Percentiles rank a stretch among this genome's conserved stretches.
Conservation (phyloP, 371 early-diverging fungal genomes). For the Choanephora cucurbitarum region DNA sequence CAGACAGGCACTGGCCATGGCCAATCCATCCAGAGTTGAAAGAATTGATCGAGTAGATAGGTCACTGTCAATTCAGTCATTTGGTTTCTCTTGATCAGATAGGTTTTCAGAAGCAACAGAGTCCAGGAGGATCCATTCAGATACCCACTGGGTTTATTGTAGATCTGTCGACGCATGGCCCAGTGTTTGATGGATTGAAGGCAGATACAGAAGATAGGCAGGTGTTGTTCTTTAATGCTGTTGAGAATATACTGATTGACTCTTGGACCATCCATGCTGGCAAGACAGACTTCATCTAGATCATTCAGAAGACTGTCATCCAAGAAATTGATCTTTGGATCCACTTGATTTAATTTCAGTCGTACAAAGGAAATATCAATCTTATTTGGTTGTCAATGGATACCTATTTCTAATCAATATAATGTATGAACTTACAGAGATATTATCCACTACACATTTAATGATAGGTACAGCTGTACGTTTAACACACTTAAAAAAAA, state of each 20-base stretch:
- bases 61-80: conserved; percentile 5
- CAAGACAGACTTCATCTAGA: conserved; percentile 30
- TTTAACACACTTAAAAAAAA: conserved; percentile 23
- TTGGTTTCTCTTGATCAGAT: conserved; percentile 9
- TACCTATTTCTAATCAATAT: too few species aligned
- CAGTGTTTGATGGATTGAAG: conserved; percentile 41
- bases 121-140: conserved; percentile 43
- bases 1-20: conserved; percentile 43
- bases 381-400: too few species aligned
- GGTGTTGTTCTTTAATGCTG: conserved; percentile 15
- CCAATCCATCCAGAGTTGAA: conserved; percentile 38
- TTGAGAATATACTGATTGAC: conserved; percentile 30
- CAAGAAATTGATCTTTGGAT: conserved; percentile 25
- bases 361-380: conserved; percentile 48
- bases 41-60: conserved; percentile 25
- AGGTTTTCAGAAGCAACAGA: conserved; percentile 35
- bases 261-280: conserved; percentile 48
- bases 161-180: conserved; percentile 36
- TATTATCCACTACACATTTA: conserved; percentile 35
- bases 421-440: conserved; percentile 38
- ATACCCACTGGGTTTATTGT: conserved; percentile 42
- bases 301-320: conserved; percentile 29
- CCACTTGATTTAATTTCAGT: conserved; percentile 14
- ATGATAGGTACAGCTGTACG: conserved; percentile 45
- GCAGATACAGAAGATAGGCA: conserved; percentile 17